phyloP scores from a whole-genome alignment of 2,329 filamentous ascomycete genomes.

The Myriosclerotinia scirpicola region DNA sequence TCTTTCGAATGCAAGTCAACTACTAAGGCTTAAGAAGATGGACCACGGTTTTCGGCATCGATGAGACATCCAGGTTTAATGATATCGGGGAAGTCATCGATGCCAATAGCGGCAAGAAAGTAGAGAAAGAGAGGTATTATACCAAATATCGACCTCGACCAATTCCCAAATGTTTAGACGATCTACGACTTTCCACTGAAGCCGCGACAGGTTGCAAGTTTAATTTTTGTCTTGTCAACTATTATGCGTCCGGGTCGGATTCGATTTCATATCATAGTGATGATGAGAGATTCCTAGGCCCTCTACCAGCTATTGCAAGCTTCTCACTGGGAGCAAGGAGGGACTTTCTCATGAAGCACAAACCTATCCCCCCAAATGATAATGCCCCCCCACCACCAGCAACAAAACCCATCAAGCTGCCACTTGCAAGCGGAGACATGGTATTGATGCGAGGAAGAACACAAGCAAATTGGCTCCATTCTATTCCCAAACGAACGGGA shows the following conservation, averaged over 20 bases:
- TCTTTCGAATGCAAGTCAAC: slow-evolving; percentile 24
- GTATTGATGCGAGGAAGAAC: slow-evolving; percentile 73
- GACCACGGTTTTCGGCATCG: slow-evolving; percentile 58
- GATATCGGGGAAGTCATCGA: slow-evolving; percentile 47
- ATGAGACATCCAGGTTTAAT: slow-evolving; percentile 63
- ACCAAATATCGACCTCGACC: slow-evolving; percentile 61
- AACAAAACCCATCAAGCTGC: slow-evolving; percentile 51
- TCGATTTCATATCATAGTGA: slow-evolving; percentile 80
- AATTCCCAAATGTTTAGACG: slow-evolving; percentile 67
- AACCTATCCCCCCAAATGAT: slow-evolving; percentile 51
- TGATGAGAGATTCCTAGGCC: slow-evolving; percentile 74
- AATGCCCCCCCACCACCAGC: slow-evolving; percentile 33
- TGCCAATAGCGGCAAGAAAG: slow-evolving; percentile 45
- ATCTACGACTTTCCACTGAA: slow-evolving; percentile 63
- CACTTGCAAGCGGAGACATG: slow-evolving; percentile 71
- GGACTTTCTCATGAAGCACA: slow-evolving; percentile 80
- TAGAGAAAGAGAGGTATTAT: slow-evolving; percentile 54
- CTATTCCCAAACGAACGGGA: slow-evolving; percentile 71
- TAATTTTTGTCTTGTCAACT: slow-evolving; percentile 81
- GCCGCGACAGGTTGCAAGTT: slow-evolving; percentile 64
- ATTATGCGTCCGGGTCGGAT: slow-evolving; percentile 75
- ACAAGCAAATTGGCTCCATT: slow-evolving; percentile 76
- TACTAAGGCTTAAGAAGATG: slow-evolving; percentile 55
- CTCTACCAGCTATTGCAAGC: slow-evolving; percentile 69
- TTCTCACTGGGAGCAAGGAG: slow-evolving; percentile 70